Evolutionary conservation across 192 early-diverging fungal species (phyloP), one percentile per base, ranked within the genome.

Genomic region (Coemansia aciculifera): DNA sequence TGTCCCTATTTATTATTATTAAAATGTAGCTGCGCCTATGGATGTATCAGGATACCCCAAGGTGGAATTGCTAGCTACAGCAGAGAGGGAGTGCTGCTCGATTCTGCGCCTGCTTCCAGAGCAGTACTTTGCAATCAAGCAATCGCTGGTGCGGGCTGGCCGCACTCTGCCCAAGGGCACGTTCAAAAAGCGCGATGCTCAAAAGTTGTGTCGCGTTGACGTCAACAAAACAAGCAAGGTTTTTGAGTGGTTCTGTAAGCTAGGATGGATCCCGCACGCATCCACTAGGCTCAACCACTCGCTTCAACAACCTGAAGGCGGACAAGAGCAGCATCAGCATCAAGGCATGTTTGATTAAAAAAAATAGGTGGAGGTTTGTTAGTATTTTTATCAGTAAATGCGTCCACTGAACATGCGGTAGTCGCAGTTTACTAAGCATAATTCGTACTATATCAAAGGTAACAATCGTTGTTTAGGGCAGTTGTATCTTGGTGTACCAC

Each of bases 201-300:
- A 98, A 78, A 91, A 90, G 72, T 84, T 94, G 64, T 94, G 90
- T 63, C 85, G 91, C 32, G 90, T 98, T 13, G 95, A 98, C 77
- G 59, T 98, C 67, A 98, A 98, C 83, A 98, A 98, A 79, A 89
- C 89, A 37, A 89, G 88, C 74, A 87, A 90, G 64, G 82, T 97
- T 3, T 95, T 90, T 84, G 93, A 93, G 60, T 92, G 92, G 86
- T 98, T 96, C 82, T 89, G 87, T 19, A 85, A 89, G 66, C 80
- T 94, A 17, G 93, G 91, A 44, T 98, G 95, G 95, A 86, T 98
- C 8, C 81, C 79, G 1, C 71, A 73, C 3, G 68, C 67, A 21
- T 60, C 36, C 19, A 60, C 32, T 11, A 60, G 59, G n/a, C 36
- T 39, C 34, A 60, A 23, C 59, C 59, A 60, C 36, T 36, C 59